These are phyloP conservation scores for Tolypocladium guangdongense DNA, from an alignment of 2,329 filamentous ascomycete genomes.

Conservation along the genomic window DNA sequence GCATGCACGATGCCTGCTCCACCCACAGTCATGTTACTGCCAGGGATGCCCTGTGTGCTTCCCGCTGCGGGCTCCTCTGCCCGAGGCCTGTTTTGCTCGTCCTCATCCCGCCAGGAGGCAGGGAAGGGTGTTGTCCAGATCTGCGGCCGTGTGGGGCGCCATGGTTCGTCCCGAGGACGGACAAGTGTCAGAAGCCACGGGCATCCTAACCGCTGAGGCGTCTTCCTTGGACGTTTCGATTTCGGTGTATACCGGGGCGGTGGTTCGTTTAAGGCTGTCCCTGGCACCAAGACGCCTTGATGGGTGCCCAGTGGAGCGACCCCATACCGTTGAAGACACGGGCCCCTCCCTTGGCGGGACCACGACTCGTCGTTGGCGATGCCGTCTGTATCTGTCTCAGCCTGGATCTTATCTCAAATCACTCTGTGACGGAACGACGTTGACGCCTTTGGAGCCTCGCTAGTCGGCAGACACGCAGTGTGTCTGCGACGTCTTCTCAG, in stretches of 20 bases:
- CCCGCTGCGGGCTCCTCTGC: slow-evolving; percentile 14
- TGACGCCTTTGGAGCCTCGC: background rate
- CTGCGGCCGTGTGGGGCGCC: slow-evolving; percentile 29
- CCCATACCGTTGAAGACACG: background rate
- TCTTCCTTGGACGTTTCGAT: slow-evolving; percentile 15
- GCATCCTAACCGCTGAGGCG: slow-evolving; percentile 17
- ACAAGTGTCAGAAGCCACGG: slow-evolving; percentile 25
- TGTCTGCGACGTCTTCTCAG: background rate
- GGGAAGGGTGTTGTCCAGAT: slow-evolving; percentile 21
- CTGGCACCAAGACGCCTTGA: background rate
- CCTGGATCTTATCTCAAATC: background rate
- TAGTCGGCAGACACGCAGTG: too few species aligned
- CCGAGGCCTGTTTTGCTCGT: background rate
- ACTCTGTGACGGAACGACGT: background rate
- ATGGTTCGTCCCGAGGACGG: slow-evolving; percentile 26
- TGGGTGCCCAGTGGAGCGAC: background rate
- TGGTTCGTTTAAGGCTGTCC: slow-evolving; percentile 15
- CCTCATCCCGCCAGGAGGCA: background rate
- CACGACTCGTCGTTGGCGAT: too few species aligned
- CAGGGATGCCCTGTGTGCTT: slow-evolving; percentile 10
- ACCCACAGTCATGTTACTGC: background rate
- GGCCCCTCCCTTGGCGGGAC: background rate
- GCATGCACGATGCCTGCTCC: slow-evolving; percentile 6
- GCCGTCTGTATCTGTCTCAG: background rate
- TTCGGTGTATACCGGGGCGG: slow-evolving; percentile 24